phyloP scores from a whole-genome alignment of 371 early-diverging fungal species.

The Apophysomyces sp. region DNA sequence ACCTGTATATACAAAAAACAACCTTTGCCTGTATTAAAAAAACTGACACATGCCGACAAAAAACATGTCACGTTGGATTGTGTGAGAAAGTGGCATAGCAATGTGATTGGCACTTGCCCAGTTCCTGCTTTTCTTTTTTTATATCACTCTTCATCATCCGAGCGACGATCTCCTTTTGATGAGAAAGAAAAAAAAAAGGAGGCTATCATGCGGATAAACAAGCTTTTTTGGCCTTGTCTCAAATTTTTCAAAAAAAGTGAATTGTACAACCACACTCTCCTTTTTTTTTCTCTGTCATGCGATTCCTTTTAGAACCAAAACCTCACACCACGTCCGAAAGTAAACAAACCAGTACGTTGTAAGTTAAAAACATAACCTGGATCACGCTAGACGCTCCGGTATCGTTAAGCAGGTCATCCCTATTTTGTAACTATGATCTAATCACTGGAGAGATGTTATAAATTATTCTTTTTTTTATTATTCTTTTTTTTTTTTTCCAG shows the following conservation, averaged over 20 bases:
- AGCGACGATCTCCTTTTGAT: conserved; percentile 1
- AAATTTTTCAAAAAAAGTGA: background rate
- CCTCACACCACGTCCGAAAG: background rate
- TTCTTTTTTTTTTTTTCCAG: too few species aligned
- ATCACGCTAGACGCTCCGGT: background rate
- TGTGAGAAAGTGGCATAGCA: background rate
- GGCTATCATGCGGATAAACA: background rate
- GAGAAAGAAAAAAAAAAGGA: background rate
- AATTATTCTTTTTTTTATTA: too few species aligned
- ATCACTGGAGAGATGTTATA: too few species aligned
- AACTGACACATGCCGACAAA: background rate
- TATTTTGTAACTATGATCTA: too few species aligned
- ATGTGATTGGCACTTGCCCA: conserved; percentile 2
- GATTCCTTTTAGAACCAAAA: background rate
- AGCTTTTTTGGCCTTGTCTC: background rate
- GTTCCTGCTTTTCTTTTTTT: conserved; percentile 1
- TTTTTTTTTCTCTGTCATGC: background rate
- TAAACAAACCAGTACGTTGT: background rate
- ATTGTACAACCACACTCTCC: background rate
- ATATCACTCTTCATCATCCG: background rate
- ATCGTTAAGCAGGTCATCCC: too few species aligned
- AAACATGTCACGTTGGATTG: background rate
- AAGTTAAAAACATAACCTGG: background rate
- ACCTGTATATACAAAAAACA: background rate
- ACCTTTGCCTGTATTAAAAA: too few species aligned